These are phyloP conservation scores for Phytophthora multivora DNA, from an alignment of 352 stramenopile species.

Conservation along the genomic window DNA sequence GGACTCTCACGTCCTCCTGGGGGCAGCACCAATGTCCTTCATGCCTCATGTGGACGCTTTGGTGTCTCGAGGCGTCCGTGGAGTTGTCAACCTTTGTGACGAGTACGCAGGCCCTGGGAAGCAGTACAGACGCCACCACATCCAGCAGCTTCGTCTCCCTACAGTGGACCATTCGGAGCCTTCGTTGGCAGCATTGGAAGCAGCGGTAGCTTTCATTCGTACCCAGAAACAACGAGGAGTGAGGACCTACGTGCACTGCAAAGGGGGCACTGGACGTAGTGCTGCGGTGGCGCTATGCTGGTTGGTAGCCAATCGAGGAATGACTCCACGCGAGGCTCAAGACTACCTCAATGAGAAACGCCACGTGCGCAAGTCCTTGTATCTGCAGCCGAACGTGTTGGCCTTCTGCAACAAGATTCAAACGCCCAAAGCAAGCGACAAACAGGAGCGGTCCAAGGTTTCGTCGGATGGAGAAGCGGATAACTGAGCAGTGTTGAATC, in stretches of 20 bases:
- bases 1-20: conserved; percentile 92
- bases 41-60: conserved; percentile 86
- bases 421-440: conserved; percentile 2
- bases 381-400: conserved; percentile 87
- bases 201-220: conserved; percentile 90
- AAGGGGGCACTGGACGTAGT: conserved; percentile 94
- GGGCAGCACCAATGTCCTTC: conserved; percentile 91
- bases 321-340: conserved; percentile 85
- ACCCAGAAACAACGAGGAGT: conserved; percentile 84
- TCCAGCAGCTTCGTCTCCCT: conserved; percentile 89
- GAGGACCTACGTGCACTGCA: conserved; percentile 97
- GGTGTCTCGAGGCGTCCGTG: conserved; percentile 79
- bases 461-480: conserved; percentile 8
- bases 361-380: conserved; percentile 90
- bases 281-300: conserved; percentile 93
- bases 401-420: conserved; percentile 75
- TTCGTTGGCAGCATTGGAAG: conserved; percentile 64
- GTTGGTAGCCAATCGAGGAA: conserved; percentile 76
- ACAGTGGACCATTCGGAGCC: conserved; percentile 92
- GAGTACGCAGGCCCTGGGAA: conserved; percentile 92
- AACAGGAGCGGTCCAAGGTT: conserved; percentile 5
- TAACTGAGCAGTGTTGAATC: conserved; percentile 6
- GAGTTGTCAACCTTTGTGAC: conserved; percentile 96
- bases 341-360: conserved; percentile 88
- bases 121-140: conserved; percentile 89